Evolutionary conservation across 805 yeast species (phyloP), one percentile per base, ranked within the genome.

Genomic region (Candida corydali): DNA sequence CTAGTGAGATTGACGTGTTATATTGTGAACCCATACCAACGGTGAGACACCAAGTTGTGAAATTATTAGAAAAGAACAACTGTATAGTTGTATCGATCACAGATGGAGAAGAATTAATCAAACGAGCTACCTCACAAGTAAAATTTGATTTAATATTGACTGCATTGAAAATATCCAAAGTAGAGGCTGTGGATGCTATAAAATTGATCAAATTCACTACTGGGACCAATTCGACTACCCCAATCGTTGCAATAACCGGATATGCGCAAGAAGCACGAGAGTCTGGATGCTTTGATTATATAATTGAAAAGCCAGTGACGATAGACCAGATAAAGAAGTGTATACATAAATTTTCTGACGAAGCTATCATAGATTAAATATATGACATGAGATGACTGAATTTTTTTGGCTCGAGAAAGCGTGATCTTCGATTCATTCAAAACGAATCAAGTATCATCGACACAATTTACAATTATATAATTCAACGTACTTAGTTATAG

Each of bases 11-110:
- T 46, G 89, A 86, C 54, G 80, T 88, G 4, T 63, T 91, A 31
- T 65, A 87, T 10, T 88, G 96, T 58, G 96, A 87, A 50, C 87
- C 93, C 2, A 85, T 86, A 41, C 93, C 96, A 0, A 82, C 82
- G 39, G 80, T 86, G 46, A 62, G 95, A 33, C 85, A 76, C 50
- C 70, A 86, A 10, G 72, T 82, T 18, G 73, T 78, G 29, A 75
- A 72, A 40, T 70, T 80, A 43, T 63, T 91, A 40, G 86, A 78
- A 41, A 69, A 71, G 36, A 53, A 80, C 17, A 95, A 94, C 1
- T 87, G 95, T 61, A 77, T 81, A 9, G 95, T 87, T 7, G 84
- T 86, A 4, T 68, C 84, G 2, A 83, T 86, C 5, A 66, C 79
- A 0, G 79, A 80, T 40, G 96, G 95, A 1, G 91, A 87, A 42